Evolutionary conservation across 441 rosid species (phyloP).

Genomic region (Euphorbia corollata): DNA sequence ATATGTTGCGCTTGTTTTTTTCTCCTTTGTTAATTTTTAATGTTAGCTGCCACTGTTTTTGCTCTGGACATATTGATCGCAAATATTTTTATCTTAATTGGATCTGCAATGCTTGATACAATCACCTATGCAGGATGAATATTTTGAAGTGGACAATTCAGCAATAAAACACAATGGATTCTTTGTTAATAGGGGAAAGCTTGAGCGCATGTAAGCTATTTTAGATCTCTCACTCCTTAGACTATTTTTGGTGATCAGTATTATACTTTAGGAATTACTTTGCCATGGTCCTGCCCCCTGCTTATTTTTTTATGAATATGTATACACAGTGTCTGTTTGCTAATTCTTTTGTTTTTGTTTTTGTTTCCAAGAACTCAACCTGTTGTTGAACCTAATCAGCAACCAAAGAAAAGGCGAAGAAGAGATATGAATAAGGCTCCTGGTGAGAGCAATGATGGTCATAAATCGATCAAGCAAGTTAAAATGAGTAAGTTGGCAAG

Average conservation of each 20-base stretch:
- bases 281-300: background rate
- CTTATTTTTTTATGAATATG: background rate
- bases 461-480: slow-evolving; percentile 41
- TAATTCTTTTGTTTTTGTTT: slow-evolving; percentile 19
- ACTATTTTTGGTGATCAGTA: background rate
- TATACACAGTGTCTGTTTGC: slow-evolving; percentile 5
- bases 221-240: slow-evolving; percentile 9
- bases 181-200: slow-evolving; percentile 85
- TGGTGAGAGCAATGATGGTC: slow-evolving; percentile 47
- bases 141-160: slow-evolving; percentile 94
- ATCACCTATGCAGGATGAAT: slow-evolving; percentile 72
- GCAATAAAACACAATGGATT: slow-evolving; percentile 88
- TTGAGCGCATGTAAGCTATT: slow-evolving; percentile 77
- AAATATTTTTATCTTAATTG: background rate
- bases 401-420: slow-evolving; percentile 79
- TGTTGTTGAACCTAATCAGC: slow-evolving; percentile 44
- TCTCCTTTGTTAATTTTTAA: background rate
- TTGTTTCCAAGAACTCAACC: slow-evolving; percentile 46
- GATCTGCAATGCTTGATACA: slow-evolving; percentile 3
- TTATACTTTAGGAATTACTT: background rate
- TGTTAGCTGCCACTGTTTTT: slow-evolving; percentile 6
- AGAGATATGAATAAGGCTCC: slow-evolving; percentile 48
- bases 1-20: slow-evolving; percentile 12
- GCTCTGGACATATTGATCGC: slow-evolving; percentile 6
- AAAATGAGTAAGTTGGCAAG: slow-evolving; percentile 38